These are phyloP conservation scores for Russula dissimulans DNA, from an alignment of 768 basidiomycete species.

Conservation along the genomic window DNA sequence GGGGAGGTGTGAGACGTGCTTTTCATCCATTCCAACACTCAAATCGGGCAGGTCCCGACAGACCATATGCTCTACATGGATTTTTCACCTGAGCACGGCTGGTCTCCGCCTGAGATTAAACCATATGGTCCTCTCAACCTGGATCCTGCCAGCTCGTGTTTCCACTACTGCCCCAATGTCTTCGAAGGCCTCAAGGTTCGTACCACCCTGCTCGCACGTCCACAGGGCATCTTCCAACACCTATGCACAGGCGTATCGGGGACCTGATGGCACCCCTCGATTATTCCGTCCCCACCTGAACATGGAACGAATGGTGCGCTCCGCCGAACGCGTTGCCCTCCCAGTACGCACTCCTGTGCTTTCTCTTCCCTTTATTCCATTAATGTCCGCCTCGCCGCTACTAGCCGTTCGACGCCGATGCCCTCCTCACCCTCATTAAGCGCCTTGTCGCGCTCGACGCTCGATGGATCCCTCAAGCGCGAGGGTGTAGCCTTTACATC, in stretches of 20 bases:
- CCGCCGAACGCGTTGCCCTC: constrained; percentile 31
- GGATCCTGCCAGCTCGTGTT: constrained; percentile 45
- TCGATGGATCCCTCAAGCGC: constrained; percentile 74
- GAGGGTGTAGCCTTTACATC: constrained; percentile 79
- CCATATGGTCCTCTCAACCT: constrained; percentile 54
- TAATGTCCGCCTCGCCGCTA: neutral
- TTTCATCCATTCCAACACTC: neutral
- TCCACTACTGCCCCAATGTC: constrained; percentile 52
- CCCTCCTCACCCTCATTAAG: constrained; percentile 46
- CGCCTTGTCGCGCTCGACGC: constrained; percentile 59
- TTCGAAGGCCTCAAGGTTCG: constrained; percentile 67
- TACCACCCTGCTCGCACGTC: neutral
- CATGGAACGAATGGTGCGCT: constrained; percentile 50
- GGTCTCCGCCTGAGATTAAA: constrained; percentile 65
- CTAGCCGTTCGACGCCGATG: constrained; percentile 37
- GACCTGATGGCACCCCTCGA: constrained; percentile 60
- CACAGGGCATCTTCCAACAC: neutral
- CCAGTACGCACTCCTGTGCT: neutral
- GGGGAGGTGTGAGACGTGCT: constrained; percentile 38
- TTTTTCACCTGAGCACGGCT: constrained; percentile 56
- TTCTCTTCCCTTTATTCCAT: neutral
- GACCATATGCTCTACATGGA: constrained; percentile 72
- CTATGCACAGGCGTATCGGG: constrained; percentile 50
- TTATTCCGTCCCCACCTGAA: constrained; percentile 47
- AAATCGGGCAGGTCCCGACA: constrained; percentile 38